These are phyloP conservation scores for Aureobasidium uvarum DNA, from an alignment of 2,329 filamentous ascomycete species.

Conservation along the genomic window DNA sequence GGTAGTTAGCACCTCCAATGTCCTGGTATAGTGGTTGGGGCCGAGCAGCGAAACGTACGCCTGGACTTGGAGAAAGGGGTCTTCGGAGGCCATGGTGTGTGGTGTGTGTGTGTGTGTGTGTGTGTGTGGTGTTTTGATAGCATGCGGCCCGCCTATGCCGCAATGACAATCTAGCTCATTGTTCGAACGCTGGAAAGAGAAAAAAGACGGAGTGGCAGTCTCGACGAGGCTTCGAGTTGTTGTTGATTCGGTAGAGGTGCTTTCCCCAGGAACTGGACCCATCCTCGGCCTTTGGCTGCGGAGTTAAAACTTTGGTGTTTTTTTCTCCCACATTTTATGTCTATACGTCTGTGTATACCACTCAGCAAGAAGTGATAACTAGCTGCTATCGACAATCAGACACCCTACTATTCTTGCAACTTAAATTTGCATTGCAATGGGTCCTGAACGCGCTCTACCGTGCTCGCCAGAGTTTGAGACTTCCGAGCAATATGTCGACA, in stretches of 20 bases:
- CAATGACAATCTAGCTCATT: constrained; percentile 26
- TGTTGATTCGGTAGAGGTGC: not conserved
- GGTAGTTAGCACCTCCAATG: not conserved
- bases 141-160: constrained; percentile 26
- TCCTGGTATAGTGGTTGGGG: not conserved
- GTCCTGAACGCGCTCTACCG: constrained; percentile 59
- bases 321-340: constrained; percentile 16
- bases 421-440: constrained; percentile 41
- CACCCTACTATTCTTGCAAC: not conserved
- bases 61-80: constrained; percentile 54
- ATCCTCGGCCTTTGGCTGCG: not conserved
- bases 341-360: not conserved
- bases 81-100: constrained; percentile 37
- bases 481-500: constrained; percentile 73
- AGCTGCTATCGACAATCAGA: not conserved
- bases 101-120: not conserved
- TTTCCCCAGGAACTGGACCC: constrained; percentile 10
- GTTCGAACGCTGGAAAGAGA: not conserved
- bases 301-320: constrained; percentile 1
- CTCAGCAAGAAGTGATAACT: not conserved
- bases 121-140: not conserved
- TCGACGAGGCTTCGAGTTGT: not conserved
- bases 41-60: constrained; percentile 36
- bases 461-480: constrained; percentile 64
- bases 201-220: not conserved